Base-by-base conservation (phyloP, 139 green algal genomes). In the Asterochloris sp. region DNA sequence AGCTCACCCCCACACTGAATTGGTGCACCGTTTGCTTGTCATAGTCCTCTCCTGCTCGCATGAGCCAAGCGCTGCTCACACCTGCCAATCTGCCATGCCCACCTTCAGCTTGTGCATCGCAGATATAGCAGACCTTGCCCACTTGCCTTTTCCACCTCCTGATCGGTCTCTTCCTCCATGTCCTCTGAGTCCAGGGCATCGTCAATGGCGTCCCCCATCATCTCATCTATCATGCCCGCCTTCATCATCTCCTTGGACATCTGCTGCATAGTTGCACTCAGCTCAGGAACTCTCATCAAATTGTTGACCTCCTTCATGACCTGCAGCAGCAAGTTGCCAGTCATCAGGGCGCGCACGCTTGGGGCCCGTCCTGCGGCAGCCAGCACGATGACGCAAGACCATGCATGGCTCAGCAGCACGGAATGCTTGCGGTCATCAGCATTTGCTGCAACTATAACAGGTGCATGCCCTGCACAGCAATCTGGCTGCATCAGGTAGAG, bases 211-310 rank as follows among this genome's bases (percentile, higher is more conserved):
- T 98, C 95, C 17, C 83, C 85, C 80, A 98, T 92, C 88, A 96
- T 97, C 85, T 98, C 95, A n/a, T 96, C 90, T 54, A 98, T 97
- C 69, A 98, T 75, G 0, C 95, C 95, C 13, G 92, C 93, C 87
- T 95, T 96, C 81, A 89, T 89, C 94, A 98, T 98, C 87, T 98
- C 93, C 85, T 85, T 92, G 15, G 89, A 91, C 94, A 98, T 96
- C 62, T 97, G 91, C 78, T 90, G 88, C 93, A 98, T 95, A 4
- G 83, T 94, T 62, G 81, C 74, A 69, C 92, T 87, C 85, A 98
- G 86, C 87, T 96, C 84, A 4, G 94, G 92, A 62, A 95, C 83
- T 82, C 93, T 94, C 54, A 97, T 89, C 12, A 96, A 80, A 63
- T 87, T 86, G 80, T 91, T 94, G 16, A 98, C 89, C 13, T 90